phyloP scores from a whole-genome alignment of 495 filamentous ascomycete genomes.

The Penicillium pancosmium region DNA sequence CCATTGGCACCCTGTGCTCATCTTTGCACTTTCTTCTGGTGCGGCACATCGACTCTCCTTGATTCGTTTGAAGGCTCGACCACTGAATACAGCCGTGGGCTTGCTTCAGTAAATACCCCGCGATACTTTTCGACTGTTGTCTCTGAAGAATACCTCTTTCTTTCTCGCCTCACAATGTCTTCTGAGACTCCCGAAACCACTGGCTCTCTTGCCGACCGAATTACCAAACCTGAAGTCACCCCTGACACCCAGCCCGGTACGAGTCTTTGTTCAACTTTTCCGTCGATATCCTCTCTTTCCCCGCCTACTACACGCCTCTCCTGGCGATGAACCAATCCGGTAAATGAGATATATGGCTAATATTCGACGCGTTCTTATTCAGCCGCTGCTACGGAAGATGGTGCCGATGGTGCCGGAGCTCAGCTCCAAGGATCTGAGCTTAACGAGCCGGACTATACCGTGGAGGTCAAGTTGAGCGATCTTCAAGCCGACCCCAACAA shows the following conservation, averaged over 20 bases:
- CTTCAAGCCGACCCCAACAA: slow-evolving; percentile 84
- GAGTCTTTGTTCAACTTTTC: background rate
- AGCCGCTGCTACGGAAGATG: slow-evolving; percentile 26
- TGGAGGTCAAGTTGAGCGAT: slow-evolving; percentile 89
- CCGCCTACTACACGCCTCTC: background rate
- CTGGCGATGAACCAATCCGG: background rate
- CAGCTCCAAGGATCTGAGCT: slow-evolving; percentile 55
- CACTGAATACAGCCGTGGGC: background rate
- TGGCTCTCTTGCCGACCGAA: slow-evolving; percentile 63
- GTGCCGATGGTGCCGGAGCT: slow-evolving; percentile 53
- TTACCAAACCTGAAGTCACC: slow-evolving; percentile 56
- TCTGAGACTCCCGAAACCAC: slow-evolving; percentile 33
- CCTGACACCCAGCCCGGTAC: slow-evolving; percentile 31
- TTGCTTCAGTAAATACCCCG: slow-evolving; percentile 1
- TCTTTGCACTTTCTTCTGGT: background rate
- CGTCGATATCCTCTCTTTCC: background rate
- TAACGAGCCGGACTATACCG: slow-evolving; percentile 73
- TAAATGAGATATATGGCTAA: slow-evolving; percentile 7
- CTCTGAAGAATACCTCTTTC: background rate
- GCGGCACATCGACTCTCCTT: background rate
- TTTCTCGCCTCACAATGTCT: slow-evolving; percentile 29
- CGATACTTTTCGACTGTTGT: slow-evolving; percentile 3
- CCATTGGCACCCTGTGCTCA: background rate
- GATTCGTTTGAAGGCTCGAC: background rate
- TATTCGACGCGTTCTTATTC: slow-evolving; percentile 12